Base-by-base conservation (phyloP, 306 rosid species). In the Ormosia emarginata region DNA sequence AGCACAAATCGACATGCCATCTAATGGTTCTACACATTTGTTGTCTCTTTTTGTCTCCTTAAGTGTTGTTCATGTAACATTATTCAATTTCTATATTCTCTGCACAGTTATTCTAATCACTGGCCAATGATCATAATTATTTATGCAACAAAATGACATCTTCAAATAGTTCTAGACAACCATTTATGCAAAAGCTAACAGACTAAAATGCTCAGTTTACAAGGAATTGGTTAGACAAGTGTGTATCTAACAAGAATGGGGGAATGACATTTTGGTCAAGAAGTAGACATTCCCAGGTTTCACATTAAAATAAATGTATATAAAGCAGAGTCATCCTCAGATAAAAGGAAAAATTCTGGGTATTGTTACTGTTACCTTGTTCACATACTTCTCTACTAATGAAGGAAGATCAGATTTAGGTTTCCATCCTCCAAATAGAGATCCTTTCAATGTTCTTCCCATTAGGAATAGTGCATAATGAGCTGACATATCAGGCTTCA, bases 381-480 rank as follows among this genome's bases (percentile, higher is more conserved):
- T 91, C 17, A 75, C 71, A 82, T 93, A 95, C 90, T 92, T 93
- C 77, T 93, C 98, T 32, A 95, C 92, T 63, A 95, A 81, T 36
- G 92, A 90, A 79, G 99, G 99, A 13, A 95, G 90, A 83, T 93
- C 93, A 61, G 99, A 88, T 89, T 95, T 95, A 41, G 99, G 99
- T 86, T 84, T 95, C 99, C 98, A 95, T 81, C 99, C 99, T 74
- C 99, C 99, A 86, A 89, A 92, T 56, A 93, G 85, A 67, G 98
- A 72, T 49, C 99, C 99, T 87, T 90, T 93, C 82, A 95, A 88
- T 64, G 98, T 93, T 89, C 96, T 93, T 85, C 98, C 97, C 52
- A 80, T 80, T 37, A 95, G 87, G 66, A 95, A 66, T 13, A 81
- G 68, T 65, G 84, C 97, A 71, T 93, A 95, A 83, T 95, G 98